phyloP scores from a whole-genome alignment of 1,284 basidiomycete genomes.

The Trametes sp. region DNA sequence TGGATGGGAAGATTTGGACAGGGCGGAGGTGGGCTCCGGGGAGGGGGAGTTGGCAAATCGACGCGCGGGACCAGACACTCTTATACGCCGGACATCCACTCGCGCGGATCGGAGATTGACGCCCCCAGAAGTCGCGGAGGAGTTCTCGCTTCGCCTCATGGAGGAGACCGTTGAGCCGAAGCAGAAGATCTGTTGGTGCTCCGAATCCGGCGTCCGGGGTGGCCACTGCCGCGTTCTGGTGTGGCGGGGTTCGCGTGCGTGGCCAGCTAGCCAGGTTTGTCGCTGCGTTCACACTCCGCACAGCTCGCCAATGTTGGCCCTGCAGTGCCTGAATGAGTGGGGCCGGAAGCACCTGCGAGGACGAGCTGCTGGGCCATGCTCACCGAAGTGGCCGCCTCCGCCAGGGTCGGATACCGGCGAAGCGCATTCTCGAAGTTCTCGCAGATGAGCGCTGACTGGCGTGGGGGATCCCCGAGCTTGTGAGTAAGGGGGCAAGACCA shows the following conservation, averaged over 20 bases:
- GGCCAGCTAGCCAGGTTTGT: neutral
- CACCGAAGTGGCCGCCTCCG: neutral
- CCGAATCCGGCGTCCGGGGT: too few species aligned
- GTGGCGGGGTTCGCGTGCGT: neutral
- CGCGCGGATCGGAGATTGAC: conserved; percentile 5
- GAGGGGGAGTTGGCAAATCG: neutral
- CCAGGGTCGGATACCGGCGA: neutral
- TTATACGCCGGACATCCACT: neutral
- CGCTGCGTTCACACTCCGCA: neutral
- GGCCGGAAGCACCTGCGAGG: neutral
- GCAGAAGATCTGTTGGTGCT: conserved; percentile 3
- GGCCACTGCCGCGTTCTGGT: neutral
- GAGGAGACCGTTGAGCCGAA: neutral
- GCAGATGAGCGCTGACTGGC: neutral
- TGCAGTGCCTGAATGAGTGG: neutral
- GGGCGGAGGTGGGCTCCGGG: neutral
- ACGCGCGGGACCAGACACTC: neutral
- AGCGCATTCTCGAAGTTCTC: neutral
- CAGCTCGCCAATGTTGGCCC: neutral
- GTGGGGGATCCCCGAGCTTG: neutral
- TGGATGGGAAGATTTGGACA: neutral
- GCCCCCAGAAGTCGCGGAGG: conserved; percentile 10
- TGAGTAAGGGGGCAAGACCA: neutral
- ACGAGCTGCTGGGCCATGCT: neutral
- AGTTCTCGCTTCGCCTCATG: conserved; percentile 7